phyloP scores from a whole-genome alignment of 345 rosid genomes.

The Excoecaria agallocha region DNA sequence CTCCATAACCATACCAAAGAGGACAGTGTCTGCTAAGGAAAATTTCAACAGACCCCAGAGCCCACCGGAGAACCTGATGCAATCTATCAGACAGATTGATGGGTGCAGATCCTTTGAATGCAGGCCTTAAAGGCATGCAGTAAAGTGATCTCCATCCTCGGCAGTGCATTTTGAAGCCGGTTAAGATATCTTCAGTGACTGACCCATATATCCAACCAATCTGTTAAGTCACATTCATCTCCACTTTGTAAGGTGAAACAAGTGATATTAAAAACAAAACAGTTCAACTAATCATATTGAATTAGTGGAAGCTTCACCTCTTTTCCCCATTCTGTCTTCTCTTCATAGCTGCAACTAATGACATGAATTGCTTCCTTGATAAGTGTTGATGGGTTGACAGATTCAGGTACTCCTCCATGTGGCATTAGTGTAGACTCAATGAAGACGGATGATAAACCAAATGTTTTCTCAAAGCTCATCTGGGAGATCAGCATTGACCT shows the following conservation, averaged over 20 bases:
- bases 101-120: constrained; percentile 99
- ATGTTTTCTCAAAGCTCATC: constrained; percentile 91
- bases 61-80: constrained; percentile 97
- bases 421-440: constrained; percentile 92
- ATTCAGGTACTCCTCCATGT: constrained; percentile 89
- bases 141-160: constrained; percentile 98
- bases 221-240: constrained; percentile 35
- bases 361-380: constrained; percentile 98
- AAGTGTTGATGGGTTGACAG: constrained; percentile 70
- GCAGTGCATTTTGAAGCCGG: constrained; percentile 98
- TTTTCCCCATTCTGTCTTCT: constrained; percentile 96
- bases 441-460: constrained; percentile 90
- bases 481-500: constrained; percentile 93
- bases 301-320: constrained; percentile 48
- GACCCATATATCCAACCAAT: constrained; percentile 99
- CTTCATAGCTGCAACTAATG: constrained; percentile 92
- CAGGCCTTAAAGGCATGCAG: constrained; percentile 96
- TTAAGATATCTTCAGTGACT: constrained; percentile 88
- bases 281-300: not conserved
- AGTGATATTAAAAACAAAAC: not conserved
- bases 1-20: constrained; percentile 93
- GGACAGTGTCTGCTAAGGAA: constrained; percentile 97
- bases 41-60: constrained; percentile 93
- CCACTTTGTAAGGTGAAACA: not conserved
- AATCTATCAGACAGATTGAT: constrained; percentile 90